These are phyloP conservation scores for Puccinia horiana DNA, from an alignment of 1,284 basidiomycete genomes.

Conservation along the genomic window DNA sequence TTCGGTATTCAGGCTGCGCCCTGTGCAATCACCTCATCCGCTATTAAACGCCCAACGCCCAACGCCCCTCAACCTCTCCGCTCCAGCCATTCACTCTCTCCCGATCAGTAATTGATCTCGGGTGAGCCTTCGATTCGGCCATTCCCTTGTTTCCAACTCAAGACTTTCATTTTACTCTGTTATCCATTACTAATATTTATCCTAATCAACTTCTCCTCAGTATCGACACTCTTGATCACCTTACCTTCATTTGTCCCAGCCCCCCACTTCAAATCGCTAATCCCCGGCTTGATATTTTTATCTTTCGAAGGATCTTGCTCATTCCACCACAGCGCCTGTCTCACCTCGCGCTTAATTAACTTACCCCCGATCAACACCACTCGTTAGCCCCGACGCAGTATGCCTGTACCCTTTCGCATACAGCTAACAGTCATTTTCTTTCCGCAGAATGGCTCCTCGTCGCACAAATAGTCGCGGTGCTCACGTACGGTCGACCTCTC, in stretches of 20 bases:
- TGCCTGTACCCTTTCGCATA: no score
- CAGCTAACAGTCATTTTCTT: not conserved
- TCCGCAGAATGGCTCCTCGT: conserved; percentile 34
- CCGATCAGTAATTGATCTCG: conserved; percentile 24
- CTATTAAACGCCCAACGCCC: conserved; percentile 9
- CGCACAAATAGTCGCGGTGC: conserved; percentile 25
- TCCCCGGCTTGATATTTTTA: not conserved
- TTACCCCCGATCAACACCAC: not conserved
- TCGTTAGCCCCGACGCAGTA: not conserved
- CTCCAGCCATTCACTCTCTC: not conserved
- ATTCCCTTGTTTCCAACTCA: not conserved
- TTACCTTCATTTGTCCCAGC: conserved; percentile 16
- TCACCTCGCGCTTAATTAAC: not conserved
- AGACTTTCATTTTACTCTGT: not conserved
- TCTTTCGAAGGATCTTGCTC: not conserved
- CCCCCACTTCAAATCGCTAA: not conserved
- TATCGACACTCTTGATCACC: not conserved
- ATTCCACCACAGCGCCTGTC: not conserved
- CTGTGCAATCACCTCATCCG: conserved; percentile 1
- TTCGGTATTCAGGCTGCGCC: conserved; percentile 7
- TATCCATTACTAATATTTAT: not conserved
- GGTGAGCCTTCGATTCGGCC: not conserved
- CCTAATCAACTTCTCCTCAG: not conserved
- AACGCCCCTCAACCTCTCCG: not conserved
- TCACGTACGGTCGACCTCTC: conserved; percentile 42